Percentiles rank a stretch among this genome's conserved stretches.
Conservation (phyloP, 2,329 filamentous ascomycete genomes). For the Colletotrichum sp. region DNA sequence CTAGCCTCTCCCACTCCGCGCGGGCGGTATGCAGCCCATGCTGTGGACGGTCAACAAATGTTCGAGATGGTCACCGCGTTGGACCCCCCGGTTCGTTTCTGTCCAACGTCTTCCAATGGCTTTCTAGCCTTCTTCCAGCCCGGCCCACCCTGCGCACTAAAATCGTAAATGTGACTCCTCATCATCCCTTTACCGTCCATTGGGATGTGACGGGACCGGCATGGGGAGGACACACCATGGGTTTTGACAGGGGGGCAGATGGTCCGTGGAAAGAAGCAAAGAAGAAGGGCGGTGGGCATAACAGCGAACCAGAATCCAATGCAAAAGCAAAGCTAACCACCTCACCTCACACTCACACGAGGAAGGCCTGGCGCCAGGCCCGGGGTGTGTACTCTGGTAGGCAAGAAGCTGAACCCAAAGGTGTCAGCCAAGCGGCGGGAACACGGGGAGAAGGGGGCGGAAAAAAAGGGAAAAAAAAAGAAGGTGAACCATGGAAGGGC, state of each 20-base stretch:
- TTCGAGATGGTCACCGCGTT: neutral
- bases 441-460: neutral
- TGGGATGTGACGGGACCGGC: neutral
- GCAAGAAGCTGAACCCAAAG: neutral
- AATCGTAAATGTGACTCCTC: neutral
- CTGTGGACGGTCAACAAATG: neutral
- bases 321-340: slow-evolving; percentile 14
- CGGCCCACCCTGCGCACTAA: neutral
- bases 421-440: neutral
- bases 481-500: neutral
- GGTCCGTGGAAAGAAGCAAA: slow-evolving; percentile 11
- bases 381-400: neutral
- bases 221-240: neutral
- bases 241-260: neutral
- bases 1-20: neutral
- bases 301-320: neutral
- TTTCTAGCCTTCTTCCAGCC: neutral
- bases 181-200: neutral
- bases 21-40: neutral
- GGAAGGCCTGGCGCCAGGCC: neutral
- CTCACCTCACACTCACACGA: neutral
- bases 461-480: neutral
- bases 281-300: slow-evolving; percentile 20
- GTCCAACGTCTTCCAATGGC: neutral
- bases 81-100: neutral